Base-by-base conservation (phyloP, 768 basidiomycete genomes). In the Amanita polypyramis region DNA sequence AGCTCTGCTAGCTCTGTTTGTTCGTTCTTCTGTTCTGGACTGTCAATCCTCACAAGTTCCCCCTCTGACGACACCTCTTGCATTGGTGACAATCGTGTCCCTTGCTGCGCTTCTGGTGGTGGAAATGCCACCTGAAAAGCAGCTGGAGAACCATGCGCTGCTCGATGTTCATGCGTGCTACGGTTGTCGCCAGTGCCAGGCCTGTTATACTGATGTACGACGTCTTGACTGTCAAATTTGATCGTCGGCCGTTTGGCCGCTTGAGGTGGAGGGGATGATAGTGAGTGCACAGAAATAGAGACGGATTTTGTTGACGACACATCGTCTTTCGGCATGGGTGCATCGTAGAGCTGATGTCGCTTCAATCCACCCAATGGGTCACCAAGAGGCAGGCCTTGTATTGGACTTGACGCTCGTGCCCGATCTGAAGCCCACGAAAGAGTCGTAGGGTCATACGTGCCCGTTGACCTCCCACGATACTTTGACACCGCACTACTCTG, bases 291-390 rank as follows among this genome's bases (percentile, higher is more conserved):
- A 12, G 44, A 45, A 66, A 67, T 34, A 45, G 61, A 50, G 58
- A 66, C 52, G 58, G 67, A 65, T 19, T 7, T 38, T 2, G 67
- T 64, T 20, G 77, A 73, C 23, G 66, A 63, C 25, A 63, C 59
- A 51, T 72, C 66, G 52, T 64, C 52, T 21, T 58, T 47, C 33
- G 86, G 84, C 58, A 96, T 76, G 2, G 94, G 94, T 9, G 83
- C 77, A 60, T 97, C 94, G 59, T 90, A 93, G 5, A 97, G 72
- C 55, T 93, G 84, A 58, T 90, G 91, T 17, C 93, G 73, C 53
- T 78, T 74, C 55, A 94, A 58, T 29, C 79, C 78, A 5, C 66
- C 62, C 46, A 77, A 49, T n/a, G 62, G 57, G 38, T 71, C 70
- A 3, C 49, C 57, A 7, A 50, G 27, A 14, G 49, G 49, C 37